Percentiles rank a stretch among this genome's conserved stretches.
Conservation (phyloP, 352 stramenopile species). For the Globisporangium apiculatum region DNA sequence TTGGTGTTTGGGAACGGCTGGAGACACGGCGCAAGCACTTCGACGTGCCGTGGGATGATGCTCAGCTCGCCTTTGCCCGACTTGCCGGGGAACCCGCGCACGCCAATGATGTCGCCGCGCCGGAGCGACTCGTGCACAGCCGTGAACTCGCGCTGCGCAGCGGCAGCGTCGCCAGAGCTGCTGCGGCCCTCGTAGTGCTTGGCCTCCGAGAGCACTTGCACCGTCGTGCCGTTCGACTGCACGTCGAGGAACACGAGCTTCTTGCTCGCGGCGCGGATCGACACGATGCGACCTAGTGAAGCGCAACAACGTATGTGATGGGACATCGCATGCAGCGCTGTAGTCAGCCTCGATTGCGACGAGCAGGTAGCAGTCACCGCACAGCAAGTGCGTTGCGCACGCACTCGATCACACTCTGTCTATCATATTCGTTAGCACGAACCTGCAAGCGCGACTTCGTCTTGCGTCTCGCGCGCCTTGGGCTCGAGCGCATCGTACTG, state of each 20-base stretch:
- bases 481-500: constrained; percentile 45
- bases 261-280: constrained; percentile 74
- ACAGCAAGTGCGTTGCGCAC: background rate
- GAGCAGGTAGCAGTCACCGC: no score
- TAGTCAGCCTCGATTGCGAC: no score
- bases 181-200: constrained; percentile 55
- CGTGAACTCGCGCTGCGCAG: constrained; percentile 42
- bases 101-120: constrained; percentile 72
- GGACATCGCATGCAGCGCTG: background rate
- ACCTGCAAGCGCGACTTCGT: constrained; percentile 55
- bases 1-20: constrained; percentile 83
- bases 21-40: constrained; percentile 94
- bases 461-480: constrained; percentile 49
- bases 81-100: constrained; percentile 73
- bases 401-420: background rate
- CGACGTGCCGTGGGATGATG: constrained; percentile 77
- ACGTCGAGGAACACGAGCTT: constrained; percentile 81
- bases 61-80: constrained; percentile 82
- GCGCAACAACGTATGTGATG: background rate
- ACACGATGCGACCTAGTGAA: constrained; percentile 50
- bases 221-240: constrained; percentile 46
- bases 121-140: constrained; percentile 62
- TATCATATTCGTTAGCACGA: background rate
- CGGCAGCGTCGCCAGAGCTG: constrained; percentile 20
- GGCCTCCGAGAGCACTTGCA: constrained; percentile 73